Evolutionary conservation across 2,329 filamentous ascomycete genomes (phyloP), one percentile per base, ranked within the genome.

Genomic region (Cladophialophora immunda): DNA sequence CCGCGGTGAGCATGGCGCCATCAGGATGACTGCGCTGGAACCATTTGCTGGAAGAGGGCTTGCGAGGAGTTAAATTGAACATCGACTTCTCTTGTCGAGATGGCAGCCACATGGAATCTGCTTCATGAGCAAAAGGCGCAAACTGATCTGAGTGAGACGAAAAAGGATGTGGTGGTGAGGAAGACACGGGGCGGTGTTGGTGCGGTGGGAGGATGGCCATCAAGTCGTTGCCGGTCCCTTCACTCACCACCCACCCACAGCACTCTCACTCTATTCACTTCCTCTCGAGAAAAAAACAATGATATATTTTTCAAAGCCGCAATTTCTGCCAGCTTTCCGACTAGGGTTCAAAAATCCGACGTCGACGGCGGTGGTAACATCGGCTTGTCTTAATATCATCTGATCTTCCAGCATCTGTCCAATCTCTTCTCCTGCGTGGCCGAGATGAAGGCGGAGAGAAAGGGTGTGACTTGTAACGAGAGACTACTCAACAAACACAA

Each of bases 1-100:
- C 29, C 6, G 22, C 19, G 11, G 55, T 9, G 36, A 58, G 56
- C 56, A 58, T 50, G 29, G 57, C 57, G 57, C 57, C 41, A 59
- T 50, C 15, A 22, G 34, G 27, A 38, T 13, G 7, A 25, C 5
- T 11, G 56, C 22, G 29, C 3, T 29, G 36, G 32, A 25, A 32
- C 6, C 29, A n/a, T 30, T 58, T 30, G 17, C 7, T 1, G 57
- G 30, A 41, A 7, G 11, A 9, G 25, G 29, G 4, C 17, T n/a
- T 41, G 38, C 3, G 38, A n/a, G n/a, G 27, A 30, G 36, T 30
- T 32, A 47, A 34, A 59, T 59, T 45, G 36, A 34, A 38, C 11
- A 17, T 30, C 41, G 57, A 30, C 11, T 27, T 13, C 11, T 9
- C 13, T 50, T 11, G 17, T 41, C 4, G n/a, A 22, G 22, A 25